phyloP scores from a whole-genome alignment of 345 rosid species.

The Noccaea caerulescens region DNA sequence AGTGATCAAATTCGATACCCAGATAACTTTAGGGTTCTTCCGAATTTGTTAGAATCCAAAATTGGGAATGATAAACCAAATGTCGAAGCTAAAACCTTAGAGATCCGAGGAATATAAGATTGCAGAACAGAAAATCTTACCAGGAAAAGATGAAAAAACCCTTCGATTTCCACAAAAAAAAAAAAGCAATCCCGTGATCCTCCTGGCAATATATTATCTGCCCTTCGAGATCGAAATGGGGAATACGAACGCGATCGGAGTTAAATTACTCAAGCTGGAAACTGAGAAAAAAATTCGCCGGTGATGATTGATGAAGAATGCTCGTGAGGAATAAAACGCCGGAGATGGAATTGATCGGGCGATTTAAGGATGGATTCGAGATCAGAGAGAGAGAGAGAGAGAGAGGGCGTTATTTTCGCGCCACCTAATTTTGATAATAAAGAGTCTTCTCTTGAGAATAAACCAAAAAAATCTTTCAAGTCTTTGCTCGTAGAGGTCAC shows the following conservation, averaged over 20 bases:
- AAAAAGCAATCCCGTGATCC: slow-evolving; percentile 20
- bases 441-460: slow-evolving; percentile 27
- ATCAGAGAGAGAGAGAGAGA: slow-evolving; percentile 39
- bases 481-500: slow-evolving; percentile 25
- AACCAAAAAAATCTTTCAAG: background rate
- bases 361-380: slow-evolving; percentile 23
- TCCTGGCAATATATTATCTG: slow-evolving; percentile 5
- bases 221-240: slow-evolving; percentile 26
- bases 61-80: slow-evolving; percentile 18
- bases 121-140: background rate
- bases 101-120: slow-evolving; percentile 31
- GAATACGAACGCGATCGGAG: slow-evolving; percentile 17
- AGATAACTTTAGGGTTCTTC: slow-evolving; percentile 36
- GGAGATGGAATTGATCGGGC: slow-evolving; percentile 33
- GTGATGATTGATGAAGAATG: slow-evolving; percentile 23
- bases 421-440: slow-evolving; percentile 57
- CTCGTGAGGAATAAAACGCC: slow-evolving; percentile 18
- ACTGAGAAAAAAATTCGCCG: slow-evolving; percentile 6
- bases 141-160: background rate
- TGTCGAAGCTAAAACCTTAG: slow-evolving; percentile 12
- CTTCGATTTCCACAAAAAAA: background rate
- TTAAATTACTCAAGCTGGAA: background rate
- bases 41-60: background rate
- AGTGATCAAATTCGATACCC: slow-evolving; percentile 10
- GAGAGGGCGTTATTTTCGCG: slow-evolving; percentile 71